Evolutionary conservation across 2,329 filamentous ascomycete genomes (phyloP).

Genomic region (Exophiala phaeomuriformis): DNA sequence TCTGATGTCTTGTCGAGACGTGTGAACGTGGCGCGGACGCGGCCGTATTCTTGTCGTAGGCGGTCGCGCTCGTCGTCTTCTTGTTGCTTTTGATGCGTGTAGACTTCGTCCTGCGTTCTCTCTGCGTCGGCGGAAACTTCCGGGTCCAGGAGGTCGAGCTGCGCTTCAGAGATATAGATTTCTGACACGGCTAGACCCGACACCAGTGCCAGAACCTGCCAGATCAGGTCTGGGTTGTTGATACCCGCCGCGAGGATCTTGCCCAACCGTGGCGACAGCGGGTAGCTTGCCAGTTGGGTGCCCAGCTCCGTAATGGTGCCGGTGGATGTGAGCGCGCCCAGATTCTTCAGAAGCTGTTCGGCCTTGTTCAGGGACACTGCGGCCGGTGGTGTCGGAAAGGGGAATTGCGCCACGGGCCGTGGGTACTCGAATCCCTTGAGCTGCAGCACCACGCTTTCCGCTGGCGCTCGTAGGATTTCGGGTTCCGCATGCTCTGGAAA

Average conservation of each 20-base stretch:
- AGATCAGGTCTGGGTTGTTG: conserved; percentile 64
- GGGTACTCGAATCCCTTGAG: conserved; percentile 92
- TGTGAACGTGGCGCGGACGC: conserved; percentile 70
- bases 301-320: conserved; percentile 75
- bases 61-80: conserved; percentile 64
- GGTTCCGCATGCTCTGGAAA: conserved; percentile 81
- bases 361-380: conserved; percentile 68
- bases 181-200: conserved; percentile 83
- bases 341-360: conserved; percentile 76
- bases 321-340: conserved; percentile 65
- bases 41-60: conserved; percentile 58
- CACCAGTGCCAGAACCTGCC: conserved; percentile 81
- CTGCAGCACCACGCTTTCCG: conserved; percentile 86
- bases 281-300: conserved; percentile 77
- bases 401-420: conserved; percentile 76
- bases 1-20: conserved; percentile 76
- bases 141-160: conserved; percentile 52
- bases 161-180: conserved; percentile 74
- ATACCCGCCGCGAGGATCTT: conserved; percentile 87
- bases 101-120: conserved; percentile 36
- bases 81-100: conserved; percentile 59
- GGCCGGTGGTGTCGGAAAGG: conserved; percentile 87
- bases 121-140: too few species aligned
- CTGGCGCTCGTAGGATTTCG: conserved; percentile 82
- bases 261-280: conserved; percentile 80